A percentile compares a stretch with the other conserved stretches of the same genome.
phyloP scores from a whole-genome alignment of 108 stramenopile genomes.

The Tribonema minus region DNA sequence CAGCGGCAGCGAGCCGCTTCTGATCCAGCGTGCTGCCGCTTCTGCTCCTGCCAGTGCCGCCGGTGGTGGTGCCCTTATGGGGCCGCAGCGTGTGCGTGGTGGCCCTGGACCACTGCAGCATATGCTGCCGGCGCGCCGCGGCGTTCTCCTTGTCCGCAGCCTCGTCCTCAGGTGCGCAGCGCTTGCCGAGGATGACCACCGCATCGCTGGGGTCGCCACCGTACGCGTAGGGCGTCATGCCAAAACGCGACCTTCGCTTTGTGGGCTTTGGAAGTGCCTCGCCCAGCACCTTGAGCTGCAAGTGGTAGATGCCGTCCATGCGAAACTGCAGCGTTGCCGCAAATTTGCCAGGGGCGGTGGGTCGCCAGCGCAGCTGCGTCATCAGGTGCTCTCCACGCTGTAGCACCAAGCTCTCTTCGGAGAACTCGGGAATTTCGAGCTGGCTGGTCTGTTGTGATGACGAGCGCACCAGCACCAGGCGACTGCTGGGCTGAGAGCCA shows the following conservation, averaged over 20 bases:
- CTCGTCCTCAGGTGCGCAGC: background rate
- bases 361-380: no score
- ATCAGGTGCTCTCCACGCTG: no score
- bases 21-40: background rate
- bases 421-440: no score
- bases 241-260: background rate
- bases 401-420: no score
- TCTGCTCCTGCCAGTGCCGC: background rate
- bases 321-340: slow-evolving; percentile 1
- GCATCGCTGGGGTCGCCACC: background rate
- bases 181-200: background rate
- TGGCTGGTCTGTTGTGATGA: no score
- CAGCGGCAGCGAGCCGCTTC: background rate
- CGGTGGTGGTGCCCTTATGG: background rate
- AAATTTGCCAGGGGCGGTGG: slow-evolving; percentile 2
- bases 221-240: background rate
- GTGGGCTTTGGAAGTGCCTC: background rate
- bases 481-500: no score
- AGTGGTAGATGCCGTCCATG: slow-evolving; percentile 6
- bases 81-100: slow-evolving; percentile 6
- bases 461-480: no score
- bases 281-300: slow-evolving; percentile 6
- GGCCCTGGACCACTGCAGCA: slow-evolving; percentile 27
- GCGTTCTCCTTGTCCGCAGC: slow-evolving; percentile 11
- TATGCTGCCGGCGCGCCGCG: slow-evolving; percentile 17